Evolutionary conservation across 345 rosid species (phyloP).

Genomic region (Lumnitzera racemosa): DNA sequence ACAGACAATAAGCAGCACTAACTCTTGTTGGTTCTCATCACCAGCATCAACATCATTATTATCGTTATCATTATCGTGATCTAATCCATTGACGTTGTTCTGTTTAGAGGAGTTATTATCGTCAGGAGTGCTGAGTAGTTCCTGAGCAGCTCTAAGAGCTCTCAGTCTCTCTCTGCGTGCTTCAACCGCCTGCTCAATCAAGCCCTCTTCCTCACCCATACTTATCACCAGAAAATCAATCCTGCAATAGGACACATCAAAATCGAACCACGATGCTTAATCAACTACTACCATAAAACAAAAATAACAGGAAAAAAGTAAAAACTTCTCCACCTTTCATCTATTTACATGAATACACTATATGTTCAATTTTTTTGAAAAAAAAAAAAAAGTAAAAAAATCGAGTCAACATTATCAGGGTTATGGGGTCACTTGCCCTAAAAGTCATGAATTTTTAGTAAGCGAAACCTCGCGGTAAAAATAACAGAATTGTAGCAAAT

Average conservation of each 20-base stretch:
- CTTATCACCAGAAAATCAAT: not conserved
- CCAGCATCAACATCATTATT: slow-evolving; percentile 7
- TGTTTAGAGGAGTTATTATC: slow-evolving; percentile 26
- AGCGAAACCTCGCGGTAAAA: too few species aligned
- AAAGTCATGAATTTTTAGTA: too few species aligned
- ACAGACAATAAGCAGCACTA: slow-evolving; percentile 2
- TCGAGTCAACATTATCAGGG: too few species aligned
- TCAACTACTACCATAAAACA: too few species aligned
- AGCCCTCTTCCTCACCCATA: slow-evolving; percentile 59
- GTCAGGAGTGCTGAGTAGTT: slow-evolving; percentile 41
- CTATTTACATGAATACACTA: too few species aligned
- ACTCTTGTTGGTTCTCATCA: slow-evolving; percentile 13
- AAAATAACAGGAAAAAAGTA: too few species aligned
- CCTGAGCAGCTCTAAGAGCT: slow-evolving; percentile 75
- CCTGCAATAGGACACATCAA: not conserved
- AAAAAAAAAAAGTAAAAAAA: too few species aligned
- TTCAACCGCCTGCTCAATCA: slow-evolving; percentile 62
- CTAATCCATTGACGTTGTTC: not conserved
- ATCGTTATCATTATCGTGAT: slow-evolving; percentile 22
- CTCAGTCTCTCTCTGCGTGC: slow-evolving; percentile 69
- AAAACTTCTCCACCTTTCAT: too few species aligned
- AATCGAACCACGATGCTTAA: too few species aligned
- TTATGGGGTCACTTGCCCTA: too few species aligned
- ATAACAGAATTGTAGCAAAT: too few species aligned
- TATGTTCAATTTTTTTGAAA: too few species aligned